Evolutionary conservation across 768 basidiomycete species (phyloP), one percentile per base, ranked within the genome.

Genomic region (Zangia roseola): DNA sequence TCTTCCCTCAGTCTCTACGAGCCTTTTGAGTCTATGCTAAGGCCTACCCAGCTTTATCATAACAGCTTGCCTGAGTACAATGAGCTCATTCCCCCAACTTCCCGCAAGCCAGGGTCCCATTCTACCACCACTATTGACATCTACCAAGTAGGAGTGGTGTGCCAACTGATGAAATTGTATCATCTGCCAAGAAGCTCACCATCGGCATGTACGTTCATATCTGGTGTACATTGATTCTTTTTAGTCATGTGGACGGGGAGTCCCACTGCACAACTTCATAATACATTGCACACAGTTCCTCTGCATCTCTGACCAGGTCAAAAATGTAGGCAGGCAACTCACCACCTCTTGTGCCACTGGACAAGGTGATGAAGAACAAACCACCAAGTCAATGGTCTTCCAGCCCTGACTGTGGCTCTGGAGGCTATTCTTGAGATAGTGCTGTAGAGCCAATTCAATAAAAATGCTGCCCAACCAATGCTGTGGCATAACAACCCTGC

Each of bases 181-280:
- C 16, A 33, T 10, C 14, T 7, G 21, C 9, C 36, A 31, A 31
- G 4, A 31, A 13, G 30, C 30, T 31, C 14, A 31, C 28, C 10
- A 14, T 30, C 28, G 8, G 28, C n/a, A n/a, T n/a, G n/a, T n/a
- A n/a, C n/a, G n/a, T n/a, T n/a, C n/a, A n/a, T n/a, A n/a, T n/a
- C n/a, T n/a, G n/a, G 12, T 10, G 28, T 7, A 14, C 13, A 31
- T 31, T 31, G 12, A 13, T 13, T 36, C 35, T n/a, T 12, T n/a
- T 30, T 58, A 87, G 85, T 84, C 84, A 1, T 88, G 85, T 53
- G 84, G 86, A 17, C 86, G 70, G 51, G 75, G 75, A 5, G 80
- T 88, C 23, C 85, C 86, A 5, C 71, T 78, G 52, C 86, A 80
- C 61, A 70, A 75, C 37, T 87, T 82, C 64, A 69, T 75, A 45